Evolutionary conservation across 1,284 basidiomycete genomes (phyloP).

Genomic region (Wallemia mellicola): DNA sequence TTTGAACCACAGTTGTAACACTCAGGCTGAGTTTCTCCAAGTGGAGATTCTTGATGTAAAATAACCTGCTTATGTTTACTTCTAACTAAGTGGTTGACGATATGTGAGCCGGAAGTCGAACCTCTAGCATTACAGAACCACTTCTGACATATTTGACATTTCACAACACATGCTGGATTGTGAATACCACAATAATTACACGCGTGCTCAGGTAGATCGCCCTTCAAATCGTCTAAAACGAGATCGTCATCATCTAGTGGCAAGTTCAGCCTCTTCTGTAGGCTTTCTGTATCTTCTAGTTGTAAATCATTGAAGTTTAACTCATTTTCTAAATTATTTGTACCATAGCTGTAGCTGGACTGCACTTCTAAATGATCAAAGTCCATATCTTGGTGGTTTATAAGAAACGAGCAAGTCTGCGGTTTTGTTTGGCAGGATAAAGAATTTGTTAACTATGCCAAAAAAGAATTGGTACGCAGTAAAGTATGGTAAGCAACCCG

Average conservation of each 20-base stretch:
- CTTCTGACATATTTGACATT: conserved; percentile 80
- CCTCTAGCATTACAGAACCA: conserved; percentile 99
- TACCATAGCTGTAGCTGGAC: background rate
- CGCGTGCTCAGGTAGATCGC: conserved; percentile 64
- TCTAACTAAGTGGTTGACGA: conserved; percentile 93
- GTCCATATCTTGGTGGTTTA: conserved; percentile 4
- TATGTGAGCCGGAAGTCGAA: conserved; percentile 90
- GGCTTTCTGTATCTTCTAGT: background rate
- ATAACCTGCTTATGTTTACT: conserved; percentile 98
- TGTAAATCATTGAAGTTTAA: background rate
- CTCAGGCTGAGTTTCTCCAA: conserved; percentile 91
- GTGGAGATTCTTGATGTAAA: conserved; percentile 70
- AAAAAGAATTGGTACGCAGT: background rate
- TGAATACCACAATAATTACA: conserved; percentile 99
- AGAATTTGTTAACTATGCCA: background rate
- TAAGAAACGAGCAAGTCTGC: background rate
- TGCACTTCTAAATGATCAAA: background rate
- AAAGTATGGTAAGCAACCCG: background rate
- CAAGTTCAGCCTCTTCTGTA: background rate
- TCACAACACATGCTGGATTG: conserved; percentile 84
- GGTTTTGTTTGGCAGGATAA: too few species aligned
- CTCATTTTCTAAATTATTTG: background rate
- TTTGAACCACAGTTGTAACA: conserved; percentile 99
- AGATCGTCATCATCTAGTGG: conserved; percentile 49
- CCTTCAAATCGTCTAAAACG: conserved; percentile 41